Base-by-base conservation (phyloP, 2,329 filamentous ascomycete genomes). In the Tolypocladium paradoxum region DNA sequence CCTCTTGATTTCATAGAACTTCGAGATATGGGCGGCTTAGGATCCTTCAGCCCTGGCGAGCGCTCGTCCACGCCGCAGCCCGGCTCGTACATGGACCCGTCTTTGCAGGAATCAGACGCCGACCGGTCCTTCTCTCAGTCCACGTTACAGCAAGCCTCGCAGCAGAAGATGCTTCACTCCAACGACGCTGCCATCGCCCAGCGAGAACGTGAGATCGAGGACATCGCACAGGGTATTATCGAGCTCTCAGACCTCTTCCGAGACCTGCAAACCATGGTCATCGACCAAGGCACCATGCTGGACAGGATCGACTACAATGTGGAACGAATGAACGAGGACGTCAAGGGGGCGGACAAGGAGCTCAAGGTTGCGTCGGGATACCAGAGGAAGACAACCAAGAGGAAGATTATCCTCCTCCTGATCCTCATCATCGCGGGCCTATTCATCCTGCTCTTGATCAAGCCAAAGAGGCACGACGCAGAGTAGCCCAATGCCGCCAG, bases 281-380 rank as follows among this genome's bases (percentile, higher is more conserved):
- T 95, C 59, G 88, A 93, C 65, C 88, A 93, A 68, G 90, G 90
- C 51, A 93, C 89, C 16, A 88, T 95, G 80, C 78, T 96, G 24
- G 91, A 95, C 69, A 85, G 93, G 64, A 95, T 95, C 62, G 95
- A 99, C 70, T 99, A 96, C 73, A 99, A 99, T 63, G 90, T 99
- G 51, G 93, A 99, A 72, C 81, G 86, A 56, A 96, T 97, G 88
- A 83, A 84, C n/a, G 85, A 84, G 22, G 90, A 97, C 64, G 90
- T 99, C 54, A 95, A 96, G 67, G 88, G 80, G 22, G 93, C 93
- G 3, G 89, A 96, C 57, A 93, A 92, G 68, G 93, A 99, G 72
- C 79, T 99, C 52, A 90, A 84, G 57, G 84, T 95, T 53, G 87
- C 93, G 16, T 90, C 87, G 5, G 87, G 87, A 20, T 97, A 97